These are phyloP conservation scores for Trichosporon coremiiforme DNA, from an alignment of 1,284 basidiomycete species.

Conservation along the genomic window DNA sequence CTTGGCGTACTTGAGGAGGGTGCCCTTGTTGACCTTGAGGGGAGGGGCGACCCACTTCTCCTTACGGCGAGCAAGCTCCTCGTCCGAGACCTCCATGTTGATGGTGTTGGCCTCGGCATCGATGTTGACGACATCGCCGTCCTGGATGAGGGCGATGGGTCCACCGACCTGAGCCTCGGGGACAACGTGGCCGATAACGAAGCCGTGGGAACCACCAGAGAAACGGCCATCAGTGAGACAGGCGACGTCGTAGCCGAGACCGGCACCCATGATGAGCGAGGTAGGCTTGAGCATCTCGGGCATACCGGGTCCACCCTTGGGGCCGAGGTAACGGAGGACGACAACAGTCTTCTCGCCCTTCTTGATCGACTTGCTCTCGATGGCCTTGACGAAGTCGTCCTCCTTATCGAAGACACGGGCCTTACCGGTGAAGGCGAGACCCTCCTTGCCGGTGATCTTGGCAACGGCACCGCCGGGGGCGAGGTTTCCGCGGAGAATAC, in stretches of 20 bases:
- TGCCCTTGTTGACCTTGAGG: conserved; percentile 79
- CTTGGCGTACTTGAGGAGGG: conserved; percentile 85
- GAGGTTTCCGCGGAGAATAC: conserved; percentile 86
- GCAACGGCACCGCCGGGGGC: conserved; percentile 89
- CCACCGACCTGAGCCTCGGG: conserved; percentile 92
- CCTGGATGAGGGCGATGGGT: conserved; percentile 89
- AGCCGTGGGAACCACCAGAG: conserved; percentile 71
- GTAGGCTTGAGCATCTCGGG: conserved; percentile 83
- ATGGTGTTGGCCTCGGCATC: conserved; percentile 78
- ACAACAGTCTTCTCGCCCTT: conserved; percentile 75
- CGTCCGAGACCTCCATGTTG: conserved; percentile 77
- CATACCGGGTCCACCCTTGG: conserved; percentile 91
- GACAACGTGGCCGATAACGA: conserved; percentile 59
- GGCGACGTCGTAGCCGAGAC: conserved; percentile 84
- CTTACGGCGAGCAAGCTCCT: conserved; percentile 71
- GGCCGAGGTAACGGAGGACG: conserved; percentile 92
- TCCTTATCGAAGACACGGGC: conserved; percentile 65
- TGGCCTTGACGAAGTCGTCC: conserved; percentile 77
- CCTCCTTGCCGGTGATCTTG: conserved; percentile 97
- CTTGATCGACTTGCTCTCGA: conserved; percentile 81
- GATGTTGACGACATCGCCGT: conserved; percentile 84
- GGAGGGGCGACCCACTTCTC: conserved; percentile 79
- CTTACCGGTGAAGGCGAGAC: conserved; percentile 67
- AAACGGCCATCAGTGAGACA: conserved; percentile 96
- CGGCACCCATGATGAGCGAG: conserved; percentile 88